Evolutionary conservation across 1,139 yeast genomes (phyloP).

Genomic region (Saccharomyces hybrid): DNA sequence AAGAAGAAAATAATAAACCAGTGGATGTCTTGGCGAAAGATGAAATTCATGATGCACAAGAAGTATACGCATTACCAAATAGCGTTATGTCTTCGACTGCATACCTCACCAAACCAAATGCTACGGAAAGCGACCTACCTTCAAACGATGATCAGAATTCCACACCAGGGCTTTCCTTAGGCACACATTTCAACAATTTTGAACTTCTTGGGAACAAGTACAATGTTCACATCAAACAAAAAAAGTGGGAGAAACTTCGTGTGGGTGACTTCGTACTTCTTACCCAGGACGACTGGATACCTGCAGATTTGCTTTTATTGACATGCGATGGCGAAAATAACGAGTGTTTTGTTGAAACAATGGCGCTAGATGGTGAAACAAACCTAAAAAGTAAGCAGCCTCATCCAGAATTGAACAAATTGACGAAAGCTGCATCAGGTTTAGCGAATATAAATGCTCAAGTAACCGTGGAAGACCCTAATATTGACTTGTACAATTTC

Average conservation of each 20-base stretch:
- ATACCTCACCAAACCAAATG: neutral
- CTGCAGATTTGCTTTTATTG: conserved; percentile 76
- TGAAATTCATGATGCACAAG: conserved; percentile 2
- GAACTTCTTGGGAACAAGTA: conserved; percentile 20
- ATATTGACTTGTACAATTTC: conserved; percentile 80
- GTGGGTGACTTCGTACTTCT: conserved; percentile 81
- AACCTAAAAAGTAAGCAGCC: conserved; percentile 72
- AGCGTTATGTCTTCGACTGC: conserved; percentile 5
- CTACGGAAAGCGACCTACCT: neutral
- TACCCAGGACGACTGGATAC: conserved; percentile 80
- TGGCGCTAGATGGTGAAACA: conserved; percentile 97
- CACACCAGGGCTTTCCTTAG: neutral
- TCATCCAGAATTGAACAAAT: conserved; percentile 50
- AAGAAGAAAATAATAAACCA: conserved; percentile 65
- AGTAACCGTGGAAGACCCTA: conserved; percentile 81
- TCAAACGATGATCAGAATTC: neutral
- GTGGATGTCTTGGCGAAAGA: conserved; percentile 32
- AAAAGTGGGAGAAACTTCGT: conserved; percentile 62
- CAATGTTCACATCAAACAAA: conserved; percentile 28
- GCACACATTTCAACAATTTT: conserved; percentile 22
- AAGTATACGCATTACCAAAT: conserved; percentile 1
- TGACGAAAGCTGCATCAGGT: conserved; percentile 43
- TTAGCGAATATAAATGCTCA: conserved; percentile 45
- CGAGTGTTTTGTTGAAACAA: conserved; percentile 83
- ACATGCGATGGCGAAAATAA: conserved; percentile 60